Evolutionary conservation across 2,329 filamentous ascomycete species (phyloP).

Genomic region (Chrysoporthe puriensis): DNA sequence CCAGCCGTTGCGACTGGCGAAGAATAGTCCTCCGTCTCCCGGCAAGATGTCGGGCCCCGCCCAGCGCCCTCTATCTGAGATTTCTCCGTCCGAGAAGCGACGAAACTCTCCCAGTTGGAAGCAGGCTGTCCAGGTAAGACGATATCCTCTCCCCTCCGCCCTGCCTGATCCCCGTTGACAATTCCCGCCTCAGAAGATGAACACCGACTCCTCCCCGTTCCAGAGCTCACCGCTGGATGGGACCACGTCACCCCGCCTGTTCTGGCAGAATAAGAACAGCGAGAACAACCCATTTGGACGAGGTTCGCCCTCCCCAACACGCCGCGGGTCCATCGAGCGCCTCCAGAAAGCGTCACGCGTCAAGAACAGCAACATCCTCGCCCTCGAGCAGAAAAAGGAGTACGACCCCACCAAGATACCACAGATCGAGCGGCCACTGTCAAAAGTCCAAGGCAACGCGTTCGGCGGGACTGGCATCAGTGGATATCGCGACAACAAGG

Average conservation of each 20-base stretch:
- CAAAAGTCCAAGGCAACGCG: constrained; percentile 74
- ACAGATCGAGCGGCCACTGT: constrained; percentile 79
- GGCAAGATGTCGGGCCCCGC: constrained; percentile 64
- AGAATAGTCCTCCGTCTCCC: constrained; percentile 68
- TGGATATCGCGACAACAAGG: constrained; percentile 54
- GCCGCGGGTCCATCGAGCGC: constrained; percentile 91
- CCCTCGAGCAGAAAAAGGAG: constrained; percentile 87
- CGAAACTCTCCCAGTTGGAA: constrained; percentile 93
- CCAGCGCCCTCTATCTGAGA: constrained; percentile 82
- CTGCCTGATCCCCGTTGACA: not conserved
- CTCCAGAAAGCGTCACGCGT: constrained; percentile 93
- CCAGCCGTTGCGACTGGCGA: constrained; percentile 79
- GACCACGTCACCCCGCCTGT: constrained; percentile 77
- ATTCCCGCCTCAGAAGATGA: constrained; percentile 60
- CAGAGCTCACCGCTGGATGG: constrained; percentile 77
- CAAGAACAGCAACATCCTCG: constrained; percentile 97
- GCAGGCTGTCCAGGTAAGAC: constrained; percentile 70
- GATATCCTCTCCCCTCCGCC: constrained; percentile 36
- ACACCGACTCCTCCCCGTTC: constrained; percentile 79
- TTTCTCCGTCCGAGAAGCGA: constrained; percentile 82
- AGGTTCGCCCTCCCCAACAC: constrained; percentile 70
- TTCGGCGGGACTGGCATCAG: constrained; percentile 63
- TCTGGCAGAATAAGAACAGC: constrained; percentile 81
- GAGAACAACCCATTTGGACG: constrained; percentile 71
- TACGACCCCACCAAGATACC: constrained; percentile 83